Conservation (phyloP, 768 basidiomycete species). For the Russula sp. region DNA sequence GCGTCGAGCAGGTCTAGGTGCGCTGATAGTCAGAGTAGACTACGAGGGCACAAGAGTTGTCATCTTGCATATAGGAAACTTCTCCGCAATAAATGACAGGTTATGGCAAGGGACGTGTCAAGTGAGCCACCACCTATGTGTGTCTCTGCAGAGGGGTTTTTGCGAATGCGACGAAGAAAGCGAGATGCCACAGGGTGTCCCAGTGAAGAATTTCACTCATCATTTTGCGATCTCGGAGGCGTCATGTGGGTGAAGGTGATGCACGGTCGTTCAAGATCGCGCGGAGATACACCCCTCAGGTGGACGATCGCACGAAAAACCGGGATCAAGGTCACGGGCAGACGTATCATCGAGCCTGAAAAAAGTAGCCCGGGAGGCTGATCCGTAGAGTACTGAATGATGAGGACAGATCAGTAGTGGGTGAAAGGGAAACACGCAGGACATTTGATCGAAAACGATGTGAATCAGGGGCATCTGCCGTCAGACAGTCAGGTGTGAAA, state of each 20-base stretch:
- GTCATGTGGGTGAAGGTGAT: background rate
- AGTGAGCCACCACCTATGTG: background rate
- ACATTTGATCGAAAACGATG: background rate
- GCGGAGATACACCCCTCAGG: slow-evolving; percentile 6
- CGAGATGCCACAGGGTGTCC: background rate
- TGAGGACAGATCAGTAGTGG: background rate
- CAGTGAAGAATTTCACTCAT: background rate
- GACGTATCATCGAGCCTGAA: slow-evolving; percentile 1
- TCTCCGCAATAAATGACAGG: background rate
- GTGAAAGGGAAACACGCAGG: background rate
- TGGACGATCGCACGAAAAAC: background rate
- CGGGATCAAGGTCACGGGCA: background rate
- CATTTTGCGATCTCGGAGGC: background rate
- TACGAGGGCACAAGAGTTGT: background rate
- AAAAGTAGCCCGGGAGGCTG: background rate
- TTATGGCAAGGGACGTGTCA: background rate
- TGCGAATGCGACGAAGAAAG: background rate
- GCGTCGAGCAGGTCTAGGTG: background rate
- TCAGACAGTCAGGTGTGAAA: background rate
- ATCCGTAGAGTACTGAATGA: background rate
- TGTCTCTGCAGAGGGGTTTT: background rate
- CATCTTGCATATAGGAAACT: background rate
- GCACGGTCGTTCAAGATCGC: background rate
- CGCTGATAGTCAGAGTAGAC: background rate
- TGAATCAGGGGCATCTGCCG: slow-evolving; percentile 7